phyloP scores from a whole-genome alignment of 176 grass and related monocot genomes.

The Ananas comosus region DNA sequence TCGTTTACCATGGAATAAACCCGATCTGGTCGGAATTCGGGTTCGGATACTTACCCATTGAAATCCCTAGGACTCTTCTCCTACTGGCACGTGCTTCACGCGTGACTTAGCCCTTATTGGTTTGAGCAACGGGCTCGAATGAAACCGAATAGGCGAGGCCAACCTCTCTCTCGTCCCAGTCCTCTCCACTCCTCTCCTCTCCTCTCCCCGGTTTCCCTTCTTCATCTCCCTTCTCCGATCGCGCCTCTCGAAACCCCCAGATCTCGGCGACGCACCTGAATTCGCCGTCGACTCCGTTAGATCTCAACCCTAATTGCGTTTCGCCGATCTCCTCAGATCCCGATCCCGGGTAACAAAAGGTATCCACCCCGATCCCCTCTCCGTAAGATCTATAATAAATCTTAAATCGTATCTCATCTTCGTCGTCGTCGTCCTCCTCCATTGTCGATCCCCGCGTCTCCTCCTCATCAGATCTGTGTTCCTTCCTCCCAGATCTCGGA shows the following conservation, averaged over 20 bases:
- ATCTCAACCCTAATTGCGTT: not conserved
- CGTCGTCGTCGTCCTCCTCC: not conserved
- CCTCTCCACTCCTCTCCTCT: not conserved
- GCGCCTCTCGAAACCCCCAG: slow-evolving; percentile 5
- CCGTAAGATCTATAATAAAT: too few relatives aligned
- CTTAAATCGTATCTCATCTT: not conserved
- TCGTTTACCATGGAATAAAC: too few relatives aligned
- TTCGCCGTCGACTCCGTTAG: not conserved
- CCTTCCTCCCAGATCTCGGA: slow-evolving; percentile 13
- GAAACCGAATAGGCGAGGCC: not conserved
- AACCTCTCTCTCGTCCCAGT: not conserved
- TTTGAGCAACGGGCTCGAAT: not conserved
- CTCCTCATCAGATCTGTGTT: not conserved
- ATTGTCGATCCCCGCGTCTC: not conserved
- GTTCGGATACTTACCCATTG: too few relatives aligned
- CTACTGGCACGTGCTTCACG: too few relatives aligned
- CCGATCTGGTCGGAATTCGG: too few relatives aligned
- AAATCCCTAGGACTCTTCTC: too few relatives aligned
- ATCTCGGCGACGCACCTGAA: slow-evolving; percentile 7
- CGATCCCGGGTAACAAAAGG: too few relatives aligned
- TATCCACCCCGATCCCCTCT: too few relatives aligned
- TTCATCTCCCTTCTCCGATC: slow-evolving; percentile 5
- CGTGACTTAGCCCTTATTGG: too few relatives aligned
- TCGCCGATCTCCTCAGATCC: not conserved
- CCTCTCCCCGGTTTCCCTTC: slow-evolving; percentile 13